Base-by-base conservation (phyloP, 441 rosid genomes). In the Croton laevigatus region DNA sequence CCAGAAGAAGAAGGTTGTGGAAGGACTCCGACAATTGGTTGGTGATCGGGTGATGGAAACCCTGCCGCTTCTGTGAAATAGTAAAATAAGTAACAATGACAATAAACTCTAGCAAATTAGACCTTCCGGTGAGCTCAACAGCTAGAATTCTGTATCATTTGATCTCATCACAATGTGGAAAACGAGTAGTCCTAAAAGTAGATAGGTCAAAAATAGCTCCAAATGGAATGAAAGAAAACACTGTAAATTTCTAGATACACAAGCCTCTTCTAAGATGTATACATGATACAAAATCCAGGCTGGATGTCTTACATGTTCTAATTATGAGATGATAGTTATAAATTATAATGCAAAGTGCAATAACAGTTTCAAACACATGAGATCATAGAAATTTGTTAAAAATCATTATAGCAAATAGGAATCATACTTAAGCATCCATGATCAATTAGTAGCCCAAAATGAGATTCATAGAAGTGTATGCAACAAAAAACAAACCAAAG, bases 11-110 rank as follows among this genome's bases (percentile, higher is more conserved):
- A 70, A 27, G 90, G 89, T 69, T 86, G 92, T 14, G 90, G 87
- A 71, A 89, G 87, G 80, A 89, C 73, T 76, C 91, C 91, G 66
- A 83, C 89, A 59, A 89, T 69, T 54, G 86, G 84, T 63, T 82
- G 86, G 36, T 73, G 80, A 71, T 80, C 78, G 71, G 76, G 75
- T 75, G 80, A 72, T 51, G 84, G 71, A 79, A 81, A 73, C 45
- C 83, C 90, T 55, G 81, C 75, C 59, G 71, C 78, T 75, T 83
- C 95, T 89, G 89, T n/a, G 44, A 67, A 75, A 77, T 59, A 71
- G 54, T 59, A 75, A 54, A 68, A 66, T 59, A 78, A 80, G 38
- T 40, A 69, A 44, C 59, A 65, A 67, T 64, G 17, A 75, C 54
- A 45, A 59, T 17, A 53, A 54, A 70, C 23, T 58, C 34, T 40